Evolutionary conservation across 208 protist genomes (phyloP), one percentile per base, ranked within the genome.

Genomic region (Tritrichomonas musculus): DNA sequence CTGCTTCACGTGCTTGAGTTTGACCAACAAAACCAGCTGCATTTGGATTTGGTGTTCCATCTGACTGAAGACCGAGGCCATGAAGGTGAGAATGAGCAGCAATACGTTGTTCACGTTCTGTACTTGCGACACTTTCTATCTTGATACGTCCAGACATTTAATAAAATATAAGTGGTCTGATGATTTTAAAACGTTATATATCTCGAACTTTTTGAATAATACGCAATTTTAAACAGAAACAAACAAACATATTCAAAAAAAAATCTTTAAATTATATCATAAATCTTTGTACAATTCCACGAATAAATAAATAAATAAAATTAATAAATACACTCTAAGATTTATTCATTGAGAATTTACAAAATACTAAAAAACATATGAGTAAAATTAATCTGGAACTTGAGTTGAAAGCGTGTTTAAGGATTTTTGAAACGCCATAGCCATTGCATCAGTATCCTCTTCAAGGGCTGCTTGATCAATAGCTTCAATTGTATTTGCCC

Each of bases 41-140:
- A 27, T 95, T 92, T 25, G 77, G 82, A 11, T 93, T 93, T 0
- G 97, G 96, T 33, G 66, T 95, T 36, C 99, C 99, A 60, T 98
- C 96, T 0, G 97, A 95, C 77, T 97, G 94, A 44, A 99, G 95
- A 27, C 99, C 98, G 13, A 99, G 96, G 17, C 99, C 99, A 94
- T 99, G 99, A 93, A 99, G 96, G 95, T 99, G 99, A 92, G 96
- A 98, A 95, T 99, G 99, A 11, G 98, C 96, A 33, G 98, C 97
- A 75, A 99, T 97, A 72, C 99, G 97, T 96, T 99, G 96, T 94
- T 96, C 96, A 93, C 98, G 97, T 30, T 97, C 98, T 88, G 97
- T 98, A 39, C 98, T 98, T 84, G 98, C 96, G 55, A 99, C 98
- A 94, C 99, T 97, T 93, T 98, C 57, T n/a, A 93, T 93, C 36